A percentile compares a stretch with the other conserved stretches of the same genome.
Evolutionary conservation across 495 filamentous ascomycete species (phyloP).

Genomic region (Hyaloscypha bicolor): DNA sequence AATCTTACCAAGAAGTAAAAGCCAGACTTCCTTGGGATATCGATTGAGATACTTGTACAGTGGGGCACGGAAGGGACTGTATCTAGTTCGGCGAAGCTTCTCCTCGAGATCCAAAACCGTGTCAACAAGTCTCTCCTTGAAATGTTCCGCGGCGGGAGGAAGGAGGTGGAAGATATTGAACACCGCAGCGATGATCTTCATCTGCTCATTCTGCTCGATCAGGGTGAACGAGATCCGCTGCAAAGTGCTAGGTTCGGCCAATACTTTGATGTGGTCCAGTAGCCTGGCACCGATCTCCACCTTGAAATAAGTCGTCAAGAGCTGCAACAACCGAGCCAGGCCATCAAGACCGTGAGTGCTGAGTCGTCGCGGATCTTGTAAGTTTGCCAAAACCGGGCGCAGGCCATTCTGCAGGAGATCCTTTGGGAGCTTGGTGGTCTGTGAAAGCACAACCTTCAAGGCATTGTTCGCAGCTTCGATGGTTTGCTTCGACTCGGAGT

Average conservation of each 20-base stretch:
- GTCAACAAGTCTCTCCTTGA: slow-evolving; percentile 86
- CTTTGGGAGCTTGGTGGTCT: slow-evolving; percentile 91
- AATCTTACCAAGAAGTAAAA: slow-evolving; percentile 72
- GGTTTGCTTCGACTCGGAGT: slow-evolving; percentile 86
- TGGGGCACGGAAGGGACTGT: slow-evolving; percentile 88
- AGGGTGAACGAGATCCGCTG: slow-evolving; percentile 93
- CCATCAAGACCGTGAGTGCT: slow-evolving; percentile 91
- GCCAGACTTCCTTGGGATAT: slow-evolving; percentile 86
- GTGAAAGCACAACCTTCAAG: slow-evolving; percentile 78
- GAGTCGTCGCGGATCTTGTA: slow-evolving; percentile 90
- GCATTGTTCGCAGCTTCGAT: slow-evolving; percentile 93
- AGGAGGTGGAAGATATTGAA: slow-evolving; percentile 97
- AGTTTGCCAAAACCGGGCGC: slow-evolving; percentile 90
- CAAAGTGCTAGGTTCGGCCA: slow-evolving; percentile 77
- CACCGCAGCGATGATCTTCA: slow-evolving; percentile 91
- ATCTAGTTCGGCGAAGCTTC: slow-evolving; percentile 83
- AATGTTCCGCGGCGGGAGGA: slow-evolving; percentile 82
- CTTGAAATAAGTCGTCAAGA: slow-evolving; percentile 98
- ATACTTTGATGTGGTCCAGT: slow-evolving; percentile 87
- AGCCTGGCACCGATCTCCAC: slow-evolving; percentile 93
- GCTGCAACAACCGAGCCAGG: slow-evolving; percentile 80
- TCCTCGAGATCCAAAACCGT: slow-evolving; percentile 87
- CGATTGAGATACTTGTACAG: slow-evolving; percentile 93
- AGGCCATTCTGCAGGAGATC: slow-evolving; percentile 93
- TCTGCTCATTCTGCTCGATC: slow-evolving; percentile 85